Percentiles rank a stretch among this genome's conserved stretches.
These are phyloP conservation scores for Domatiomyces catenatus DNA, from an alignment of 2,329 filamentous ascomycete genomes.

Conservation along the genomic window DNA sequence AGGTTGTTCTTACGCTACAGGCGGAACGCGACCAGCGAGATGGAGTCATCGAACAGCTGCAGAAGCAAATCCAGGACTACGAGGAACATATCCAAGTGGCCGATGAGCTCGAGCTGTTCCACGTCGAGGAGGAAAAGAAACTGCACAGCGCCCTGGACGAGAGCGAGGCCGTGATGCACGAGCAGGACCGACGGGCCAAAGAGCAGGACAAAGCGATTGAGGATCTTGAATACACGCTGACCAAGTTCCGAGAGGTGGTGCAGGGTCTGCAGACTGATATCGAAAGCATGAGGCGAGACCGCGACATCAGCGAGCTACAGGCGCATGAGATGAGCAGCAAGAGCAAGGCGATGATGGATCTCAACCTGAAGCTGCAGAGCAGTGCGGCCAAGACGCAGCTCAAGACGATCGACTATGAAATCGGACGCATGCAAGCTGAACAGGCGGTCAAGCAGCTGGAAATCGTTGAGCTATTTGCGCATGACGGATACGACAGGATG, in stretches of 20 bases:
- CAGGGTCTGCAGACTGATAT: slow-evolving; percentile 71
- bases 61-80: slow-evolving; percentile 57
- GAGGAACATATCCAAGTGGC: slow-evolving; percentile 83
- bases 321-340: slow-evolving; percentile 78
- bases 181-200: slow-evolving; percentile 56
- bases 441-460: slow-evolving; percentile 76
- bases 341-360: slow-evolving; percentile 87
- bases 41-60: slow-evolving; percentile 12
- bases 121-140: slow-evolving; percentile 57
- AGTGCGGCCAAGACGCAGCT: slow-evolving; percentile 83
- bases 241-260: slow-evolving; percentile 77
- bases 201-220: slow-evolving; percentile 69
- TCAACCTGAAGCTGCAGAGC: slow-evolving; percentile 84
- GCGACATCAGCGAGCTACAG: slow-evolving; percentile 75
- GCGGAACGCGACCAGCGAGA: slow-evolving; percentile 58
- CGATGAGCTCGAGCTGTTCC: slow-evolving; percentile 86
- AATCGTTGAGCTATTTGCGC: slow-evolving; percentile 78
- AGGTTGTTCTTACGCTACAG: slow-evolving; percentile 84
- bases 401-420: slow-evolving; percentile 84
- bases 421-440: slow-evolving; percentile 72
- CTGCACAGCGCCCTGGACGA: slow-evolving; percentile 87
- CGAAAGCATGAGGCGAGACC: slow-evolving; percentile 81
- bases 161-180: slow-evolving; percentile 68
- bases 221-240: slow-evolving; percentile 80
- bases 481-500: slow-evolving; percentile 67